Evolutionary conservation across 139 green algal species (phyloP).

Genomic region (Chlorella sp.): DNA sequence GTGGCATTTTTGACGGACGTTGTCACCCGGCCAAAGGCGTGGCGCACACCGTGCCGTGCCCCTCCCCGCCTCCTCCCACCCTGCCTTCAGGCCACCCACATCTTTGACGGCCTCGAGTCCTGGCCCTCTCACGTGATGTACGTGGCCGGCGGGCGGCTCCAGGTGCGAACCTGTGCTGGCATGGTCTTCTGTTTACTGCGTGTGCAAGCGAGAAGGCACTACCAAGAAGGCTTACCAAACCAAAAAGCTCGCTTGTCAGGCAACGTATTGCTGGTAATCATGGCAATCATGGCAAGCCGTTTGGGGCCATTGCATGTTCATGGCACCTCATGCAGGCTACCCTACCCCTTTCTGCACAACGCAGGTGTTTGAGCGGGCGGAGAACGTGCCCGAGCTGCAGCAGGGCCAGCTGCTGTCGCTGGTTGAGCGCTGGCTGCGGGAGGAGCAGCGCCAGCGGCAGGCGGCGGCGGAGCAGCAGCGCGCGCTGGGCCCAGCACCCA

Average conservation of each 20-base stretch:
- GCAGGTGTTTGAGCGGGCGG: slow-evolving; percentile 40
- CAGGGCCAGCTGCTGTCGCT: slow-evolving; percentile 68
- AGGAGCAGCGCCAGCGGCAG: slow-evolving; percentile 54
- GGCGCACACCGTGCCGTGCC: neutral
- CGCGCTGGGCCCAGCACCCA: neutral
- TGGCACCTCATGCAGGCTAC: no score
- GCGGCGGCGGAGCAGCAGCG: neutral
- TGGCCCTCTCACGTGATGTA: slow-evolving; percentile 97
- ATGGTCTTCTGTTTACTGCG: no score
- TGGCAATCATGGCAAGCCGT: no score
- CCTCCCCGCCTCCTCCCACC: neutral
- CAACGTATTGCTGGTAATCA: no score
- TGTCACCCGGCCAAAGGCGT: no score
- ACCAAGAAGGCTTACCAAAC: no score
- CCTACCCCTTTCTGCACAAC: no score
- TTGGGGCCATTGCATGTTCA: no score
- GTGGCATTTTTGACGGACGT: no score
- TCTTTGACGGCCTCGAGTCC: slow-evolving; percentile 96
- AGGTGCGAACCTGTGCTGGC: neutral
- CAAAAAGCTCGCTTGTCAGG: no score
- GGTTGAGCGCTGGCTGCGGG: slow-evolving; percentile 63
- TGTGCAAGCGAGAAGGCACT: no score
- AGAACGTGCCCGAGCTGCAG: slow-evolving; percentile 61
- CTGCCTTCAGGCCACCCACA: slow-evolving; percentile 89
- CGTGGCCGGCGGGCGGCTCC: slow-evolving; percentile 73